Evolutionary conservation across 1,284 basidiomycete species (phyloP), one percentile per base, ranked within the genome.

Genomic region (Cryptococcus sp.): DNA sequence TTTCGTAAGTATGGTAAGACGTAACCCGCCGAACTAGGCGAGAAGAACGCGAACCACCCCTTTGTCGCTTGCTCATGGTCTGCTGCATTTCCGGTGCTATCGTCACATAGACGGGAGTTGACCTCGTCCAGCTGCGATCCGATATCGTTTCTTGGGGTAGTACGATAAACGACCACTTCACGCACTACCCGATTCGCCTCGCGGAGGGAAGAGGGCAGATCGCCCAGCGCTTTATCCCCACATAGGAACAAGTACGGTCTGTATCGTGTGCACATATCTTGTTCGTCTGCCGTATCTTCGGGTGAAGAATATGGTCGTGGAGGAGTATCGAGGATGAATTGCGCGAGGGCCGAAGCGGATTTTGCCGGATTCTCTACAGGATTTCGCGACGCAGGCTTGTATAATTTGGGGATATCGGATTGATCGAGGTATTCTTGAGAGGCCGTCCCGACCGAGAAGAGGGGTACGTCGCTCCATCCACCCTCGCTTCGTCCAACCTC

Each of bases 31-130:
- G 71, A 72, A 1, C 68, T 71, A 22, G 77, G 77, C 7, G 74
- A 71, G 65, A 78, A 79, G 64, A 78, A 73, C 2, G 61, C 70
- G 4, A 71, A 57, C 76, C 76, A 76, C 15, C 50, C 60, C 23
- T 50, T 55, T 10, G 30, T 16, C 2, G n/a, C 41, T 35, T 43
- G 38, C 40, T 39, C 22, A 42, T 25, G 11, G 38, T 47, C 50
- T 38, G 53, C 46, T 10, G 15, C 16, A 20, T 38, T 47, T 11
- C 11, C 25, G 25, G 39, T 47, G 7, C n/a, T 22, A 20, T 42
- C 30, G 23, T 10, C 30, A 35, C 30, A 35, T 8, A 8, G 13
- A 42, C 16, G 35, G 40, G 10, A 15, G 5, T n/a, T 23, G 46
- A 52, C 47, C 8, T 42, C 27, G 6, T 51, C 16, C 5, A 60